phyloP scores from a whole-genome alignment of 2,329 filamentous ascomycete genomes.

The Tothia fuscella region DNA sequence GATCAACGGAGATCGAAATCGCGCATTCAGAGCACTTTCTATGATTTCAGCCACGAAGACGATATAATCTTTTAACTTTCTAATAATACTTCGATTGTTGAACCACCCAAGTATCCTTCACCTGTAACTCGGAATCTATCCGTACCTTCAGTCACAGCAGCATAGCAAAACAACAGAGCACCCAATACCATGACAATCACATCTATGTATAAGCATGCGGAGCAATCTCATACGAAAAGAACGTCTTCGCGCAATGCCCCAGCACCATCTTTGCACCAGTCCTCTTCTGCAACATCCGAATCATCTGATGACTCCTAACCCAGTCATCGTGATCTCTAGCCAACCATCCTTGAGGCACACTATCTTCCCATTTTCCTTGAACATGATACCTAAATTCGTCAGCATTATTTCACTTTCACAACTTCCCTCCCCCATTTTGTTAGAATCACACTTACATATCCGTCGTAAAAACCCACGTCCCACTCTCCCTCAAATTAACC shows the following conservation, averaged over 20 bases:
- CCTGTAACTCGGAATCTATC: not conserved
- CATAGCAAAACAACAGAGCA: too few species aligned
- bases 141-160: too few species aligned
- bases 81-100: not conserved
- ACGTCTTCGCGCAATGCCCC: constrained; percentile 21
- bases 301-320: constrained; percentile 22
- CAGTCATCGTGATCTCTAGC: constrained; percentile 13
- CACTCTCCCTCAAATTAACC: constrained; percentile 23
- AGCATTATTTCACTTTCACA: too few species aligned
- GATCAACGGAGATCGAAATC: too few species aligned
- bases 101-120: not conserved
- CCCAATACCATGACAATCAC: not conserved
- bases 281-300: constrained; percentile 18
- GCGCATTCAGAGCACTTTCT: not conserved
- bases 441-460: constrained; percentile 27
- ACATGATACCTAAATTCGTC: too few species aligned
- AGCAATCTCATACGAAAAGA: constrained; percentile 18
- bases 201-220: constrained; percentile 17
- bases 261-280: constrained; percentile 19
- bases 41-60: not conserved
- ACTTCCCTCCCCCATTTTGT: too few species aligned
- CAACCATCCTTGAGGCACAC: not conserved
- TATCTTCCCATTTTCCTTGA: not conserved
- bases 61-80: not conserved
- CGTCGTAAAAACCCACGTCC: constrained; percentile 27